Evolutionary conservation across 371 early-diverging fungal genomes (phyloP).

Genomic region (Haplosporangium sp.): DNA sequence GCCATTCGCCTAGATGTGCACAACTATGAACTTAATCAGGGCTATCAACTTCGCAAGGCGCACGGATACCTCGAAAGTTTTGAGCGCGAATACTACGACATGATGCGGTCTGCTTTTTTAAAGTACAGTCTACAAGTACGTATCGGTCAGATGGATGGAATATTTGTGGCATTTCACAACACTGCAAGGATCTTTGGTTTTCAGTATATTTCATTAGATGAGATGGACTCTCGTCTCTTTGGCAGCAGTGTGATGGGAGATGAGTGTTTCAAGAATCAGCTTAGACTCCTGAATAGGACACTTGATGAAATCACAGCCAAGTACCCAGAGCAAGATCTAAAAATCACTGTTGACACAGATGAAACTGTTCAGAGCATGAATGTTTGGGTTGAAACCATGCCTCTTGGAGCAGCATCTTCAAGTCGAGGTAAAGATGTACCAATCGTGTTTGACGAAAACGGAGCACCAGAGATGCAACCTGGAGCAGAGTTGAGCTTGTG

Average conservation of each 20-base stretch:
- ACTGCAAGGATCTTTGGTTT: constrained; percentile 93
- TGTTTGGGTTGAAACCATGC: constrained; percentile 56
- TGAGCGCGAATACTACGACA: constrained; percentile 95
- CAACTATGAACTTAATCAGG: constrained; percentile 74
- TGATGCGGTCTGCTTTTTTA: constrained; percentile 88
- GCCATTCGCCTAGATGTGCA: constrained; percentile 86
- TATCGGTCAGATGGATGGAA: constrained; percentile 97
- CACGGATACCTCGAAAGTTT: constrained; percentile 83
- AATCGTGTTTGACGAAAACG: constrained; percentile 35
- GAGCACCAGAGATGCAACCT: constrained; percentile 49
- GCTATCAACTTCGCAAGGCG: constrained; percentile 67
- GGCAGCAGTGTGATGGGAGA: constrained; percentile 82
- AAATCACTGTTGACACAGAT: constrained; percentile 52
- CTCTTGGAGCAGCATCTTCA: constrained; percentile 35
- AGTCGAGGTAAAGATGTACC: constrained; percentile 12
- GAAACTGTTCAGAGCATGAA: constrained; percentile 54
- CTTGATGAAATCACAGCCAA: constrained; percentile 72
- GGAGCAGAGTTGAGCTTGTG: constrained; percentile 46
- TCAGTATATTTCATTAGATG: constrained; percentile 88
- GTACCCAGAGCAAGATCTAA: constrained; percentile 67
- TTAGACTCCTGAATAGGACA: constrained; percentile 72
- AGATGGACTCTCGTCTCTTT: constrained; percentile 90
- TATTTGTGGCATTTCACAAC: constrained; percentile 95
- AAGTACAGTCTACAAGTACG: constrained; percentile 95
- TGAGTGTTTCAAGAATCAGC: constrained; percentile 72